Base-by-base conservation (phyloP, 1,284 basidiomycete genomes). In the Agaricales sp. region DNA sequence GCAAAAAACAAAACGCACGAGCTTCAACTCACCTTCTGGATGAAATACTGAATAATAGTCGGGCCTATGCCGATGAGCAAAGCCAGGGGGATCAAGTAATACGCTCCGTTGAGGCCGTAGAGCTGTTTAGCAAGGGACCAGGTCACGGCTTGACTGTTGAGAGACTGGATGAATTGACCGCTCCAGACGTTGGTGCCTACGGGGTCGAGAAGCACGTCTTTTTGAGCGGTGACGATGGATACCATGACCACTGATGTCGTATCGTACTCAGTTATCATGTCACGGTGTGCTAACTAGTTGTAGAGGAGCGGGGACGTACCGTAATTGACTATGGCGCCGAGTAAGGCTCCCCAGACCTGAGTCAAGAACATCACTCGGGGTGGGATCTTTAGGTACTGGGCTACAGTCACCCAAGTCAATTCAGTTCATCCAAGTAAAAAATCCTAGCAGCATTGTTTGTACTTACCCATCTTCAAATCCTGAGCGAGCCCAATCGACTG, bases 361-460 rank as follows among this genome's bases (percentile, higher is more conserved):
- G 79, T 75, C 20, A 76, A 55, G 62, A 87, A 85, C 68, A 82
- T 83, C 43, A 74, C 67, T 13, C 82, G 74, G 21, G 87, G 84
- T 22, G 85, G 82, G 47, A 89, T 74, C 67, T 88, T 87, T 51
- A 83, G 63, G 64, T 88, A 87, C 58, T 87, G 83, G 2, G 11
- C 30, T 35, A 35, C n/a, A n/a, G n/a, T n/a, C n/a, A n/a, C n/a
- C n/a, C n/a, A n/a, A n/a, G n/a, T 35, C 11, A n/a, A 35, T 35
- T 11, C 11, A n/a, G 30, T 35, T 35, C 8, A n/a, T 11, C 30
- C 8, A 35, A n/a, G 30, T 8, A 8, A 35, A 35, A 35, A 8
- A 11, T 35, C 30, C 11, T 35, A 35, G 30, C n/a, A 35, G n/a
- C 30, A n/a, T 8, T n/a, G n/a, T 11, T 8, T 11, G n/a, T n/a